Percentiles rank a stretch among this genome's conserved stretches.
phyloP scores from a whole-genome alignment of 768 basidiomycete species.

The Tubosaeta sp. region DNA sequence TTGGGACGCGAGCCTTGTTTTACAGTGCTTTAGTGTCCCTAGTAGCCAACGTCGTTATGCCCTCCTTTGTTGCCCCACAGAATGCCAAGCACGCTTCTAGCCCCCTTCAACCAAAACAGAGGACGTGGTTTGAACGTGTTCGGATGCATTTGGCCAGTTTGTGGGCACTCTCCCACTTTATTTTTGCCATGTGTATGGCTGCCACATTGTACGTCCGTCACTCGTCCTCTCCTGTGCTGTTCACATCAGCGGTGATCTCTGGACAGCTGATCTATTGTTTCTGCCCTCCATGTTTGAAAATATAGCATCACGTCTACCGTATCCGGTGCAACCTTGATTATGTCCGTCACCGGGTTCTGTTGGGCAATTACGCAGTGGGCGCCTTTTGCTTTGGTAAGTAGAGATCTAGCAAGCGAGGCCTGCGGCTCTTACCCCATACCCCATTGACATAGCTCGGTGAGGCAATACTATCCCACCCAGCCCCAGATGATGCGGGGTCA shows the following conservation, averaged over 20 bases:
- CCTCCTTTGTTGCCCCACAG: constrained; percentile 48
- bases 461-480: constrained; percentile 71
- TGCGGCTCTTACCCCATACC: constrained; percentile 16
- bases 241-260: constrained; percentile 12
- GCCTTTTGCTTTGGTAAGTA: constrained; percentile 79
- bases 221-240: background rate
- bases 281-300: constrained; percentile 7
- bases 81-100: constrained; percentile 9
- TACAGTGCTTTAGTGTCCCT: constrained; percentile 71
- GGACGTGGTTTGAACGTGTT: constrained; percentile 37
- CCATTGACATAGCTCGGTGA: constrained; percentile 62
- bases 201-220: constrained; percentile 67
- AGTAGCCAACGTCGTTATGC: constrained; percentile 62
- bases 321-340: constrained; percentile 64
- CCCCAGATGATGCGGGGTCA: constrained; percentile 30
- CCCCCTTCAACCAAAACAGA: constrained; percentile 15
- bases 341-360: constrained; percentile 81
- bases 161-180: constrained; percentile 74
- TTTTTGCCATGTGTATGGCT: constrained; percentile 76
- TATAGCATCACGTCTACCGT: constrained; percentile 69
- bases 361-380: constrained; percentile 94
- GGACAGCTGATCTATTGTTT: constrained; percentile 9
- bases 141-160: constrained; percentile 63
- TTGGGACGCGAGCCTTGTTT: constrained; percentile 82
- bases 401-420: background rate